These are phyloP conservation scores for Bolboschoenoplectus hybrid DNA, from an alignment of 202 grass and related monocot genomes.

Conservation along the genomic window DNA sequence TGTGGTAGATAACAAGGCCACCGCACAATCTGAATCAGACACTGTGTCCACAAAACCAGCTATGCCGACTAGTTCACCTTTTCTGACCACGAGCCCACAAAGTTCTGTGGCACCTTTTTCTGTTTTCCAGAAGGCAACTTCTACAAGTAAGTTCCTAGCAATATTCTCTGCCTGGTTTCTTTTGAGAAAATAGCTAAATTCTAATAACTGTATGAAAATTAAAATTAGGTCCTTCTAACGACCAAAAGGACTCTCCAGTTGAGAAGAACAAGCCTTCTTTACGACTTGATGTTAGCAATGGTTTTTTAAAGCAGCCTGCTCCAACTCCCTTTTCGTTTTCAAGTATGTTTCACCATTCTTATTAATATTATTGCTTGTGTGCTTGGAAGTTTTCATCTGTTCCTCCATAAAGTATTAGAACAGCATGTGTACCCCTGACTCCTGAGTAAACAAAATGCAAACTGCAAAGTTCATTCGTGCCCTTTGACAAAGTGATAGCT, in stretches of 20 bases:
- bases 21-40: slow-evolving; percentile 42
- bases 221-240: slow-evolving; percentile 56
- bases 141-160: slow-evolving; percentile 50
- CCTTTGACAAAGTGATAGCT: background rate
- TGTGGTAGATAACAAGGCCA: slow-evolving; percentile 43
- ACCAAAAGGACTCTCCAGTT: slow-evolving; percentile 45
- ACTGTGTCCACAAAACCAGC: slow-evolving; percentile 38
- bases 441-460: background rate
- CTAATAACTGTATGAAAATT: slow-evolving; percentile 40
- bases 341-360: slow-evolving; percentile 17
- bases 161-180: background rate
- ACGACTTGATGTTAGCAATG: slow-evolving; percentile 55
- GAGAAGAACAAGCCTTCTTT: slow-evolving; percentile 52
- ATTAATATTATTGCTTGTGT: slow-evolving; percentile 6
- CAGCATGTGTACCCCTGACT: background rate
- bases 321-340: slow-evolving; percentile 29
- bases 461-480: background rate
- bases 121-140: slow-evolving; percentile 43
- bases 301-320: slow-evolving; percentile 40
- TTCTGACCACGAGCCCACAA: slow-evolving; percentile 53
- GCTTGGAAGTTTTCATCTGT: background rate
- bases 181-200: slow-evolving; percentile 30
- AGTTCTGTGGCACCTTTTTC: slow-evolving; percentile 49
- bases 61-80: slow-evolving; percentile 37
- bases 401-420: background rate